phyloP scores from a whole-genome alignment of 306 rosid genomes.

The Hippophae rhamnoides region DNA sequence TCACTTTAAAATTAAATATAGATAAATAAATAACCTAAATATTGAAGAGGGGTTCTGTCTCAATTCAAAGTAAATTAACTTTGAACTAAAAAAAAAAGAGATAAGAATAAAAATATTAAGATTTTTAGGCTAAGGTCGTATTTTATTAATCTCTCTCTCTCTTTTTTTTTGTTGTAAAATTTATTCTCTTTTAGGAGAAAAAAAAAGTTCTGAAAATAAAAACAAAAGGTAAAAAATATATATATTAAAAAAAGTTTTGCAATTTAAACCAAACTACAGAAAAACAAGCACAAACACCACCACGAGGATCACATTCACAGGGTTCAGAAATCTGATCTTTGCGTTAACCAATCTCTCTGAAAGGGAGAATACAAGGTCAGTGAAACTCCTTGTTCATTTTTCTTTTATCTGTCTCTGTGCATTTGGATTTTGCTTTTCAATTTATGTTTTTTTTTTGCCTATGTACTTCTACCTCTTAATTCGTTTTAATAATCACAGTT shows the following conservation, averaged over 20 bases:
- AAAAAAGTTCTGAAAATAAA: slow-evolving; percentile 4
- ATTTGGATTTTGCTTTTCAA: slow-evolving; percentile 13
- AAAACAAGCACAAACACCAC: slow-evolving; percentile 30
- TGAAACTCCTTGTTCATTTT: slow-evolving; percentile 15
- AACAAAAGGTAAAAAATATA: slow-evolving; percentile 20
- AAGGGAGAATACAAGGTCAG: slow-evolving; percentile 59
- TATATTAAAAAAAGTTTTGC: not conserved
- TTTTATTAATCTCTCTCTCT: too few species aligned
- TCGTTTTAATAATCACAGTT: slow-evolving; percentile 15
- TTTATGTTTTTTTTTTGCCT: slow-evolving; percentile 12
- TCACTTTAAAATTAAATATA: too few species aligned
- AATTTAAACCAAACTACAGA: slow-evolving; percentile 4
- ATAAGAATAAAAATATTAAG: too few species aligned
- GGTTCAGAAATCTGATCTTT: slow-evolving; percentile 30
- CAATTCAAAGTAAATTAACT: too few species aligned
- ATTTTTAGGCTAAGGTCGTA: too few species aligned
- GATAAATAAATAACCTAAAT: too few species aligned
- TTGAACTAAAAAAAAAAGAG: too few species aligned
- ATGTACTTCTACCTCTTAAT: slow-evolving; percentile 14
- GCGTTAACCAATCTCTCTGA: slow-evolving; percentile 46
- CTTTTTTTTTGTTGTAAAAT: too few species aligned
- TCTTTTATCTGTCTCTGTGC: not conserved
- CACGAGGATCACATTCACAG: slow-evolving; percentile 32
- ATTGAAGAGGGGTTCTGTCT: too few species aligned
- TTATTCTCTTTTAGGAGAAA: not conserved